Base-by-base conservation (phyloP, 345 rosid species). In the Viola odorata region DNA sequence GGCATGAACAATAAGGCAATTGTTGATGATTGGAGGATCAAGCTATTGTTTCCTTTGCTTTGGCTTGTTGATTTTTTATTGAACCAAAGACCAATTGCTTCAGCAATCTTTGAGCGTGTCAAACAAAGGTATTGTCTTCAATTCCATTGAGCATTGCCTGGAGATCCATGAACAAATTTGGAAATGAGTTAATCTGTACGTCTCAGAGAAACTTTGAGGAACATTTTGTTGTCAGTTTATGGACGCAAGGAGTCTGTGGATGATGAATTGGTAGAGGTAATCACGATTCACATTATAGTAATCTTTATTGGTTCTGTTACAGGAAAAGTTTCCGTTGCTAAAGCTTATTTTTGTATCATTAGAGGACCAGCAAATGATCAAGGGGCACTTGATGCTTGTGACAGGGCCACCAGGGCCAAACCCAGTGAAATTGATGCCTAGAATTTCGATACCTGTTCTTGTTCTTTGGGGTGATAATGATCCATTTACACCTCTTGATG, bases 381-480 rank as follows among this genome's bases (percentile, higher is more conserved):
- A 51, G 95, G 95, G 41, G 95, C 98, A 13, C 79, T 91, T 40
- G 92, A 91, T 68, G 98, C 98, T 15, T 9, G 74, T 89, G 54
- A 91, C 91, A 0, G 96, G 98, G n/a, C 98, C 91, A n/a, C 89
- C 98, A 0, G 96, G 98, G 62, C 98, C 92, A 5, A 89, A 77
- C 62, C 96, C 95, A 1, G 69, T 82, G 48, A 65, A 73, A 41
- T 68, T 89, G 70, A 83, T 91, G 74, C 91, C 95, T 6, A 62
- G 44, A 51, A 73, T 86, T 51, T 60, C 57, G 6, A 51, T 77
- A 61, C 96, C 92, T 17, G 80, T 91, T 56, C 82, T 89, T 3
- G 78, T 86, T 63, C 57, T 91, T 51, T 91, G 96, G 96, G 98
- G 96, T 32, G 84, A 84, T 66, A 70, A 86, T 68, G 98, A 91